Evolutionary conservation across 352 stramenopile species (phyloP).

Genomic region (Globisporangium camurandrum): DNA sequence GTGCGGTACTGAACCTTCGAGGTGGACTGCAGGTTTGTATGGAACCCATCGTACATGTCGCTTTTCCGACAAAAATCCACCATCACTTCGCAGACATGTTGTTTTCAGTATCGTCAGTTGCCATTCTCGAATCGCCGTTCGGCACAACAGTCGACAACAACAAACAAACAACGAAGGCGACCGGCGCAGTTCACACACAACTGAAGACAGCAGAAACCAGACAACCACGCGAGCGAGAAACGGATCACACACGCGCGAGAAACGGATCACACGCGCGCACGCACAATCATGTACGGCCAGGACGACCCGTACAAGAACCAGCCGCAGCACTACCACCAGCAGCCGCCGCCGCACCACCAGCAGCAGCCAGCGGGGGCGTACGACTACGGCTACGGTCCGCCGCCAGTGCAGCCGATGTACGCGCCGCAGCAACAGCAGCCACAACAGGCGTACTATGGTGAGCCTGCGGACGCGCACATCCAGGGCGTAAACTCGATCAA

Average conservation of each 20-base stretch:
- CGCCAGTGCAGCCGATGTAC: slow-evolving; percentile 12
- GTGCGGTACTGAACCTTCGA: no score
- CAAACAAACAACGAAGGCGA: background rate
- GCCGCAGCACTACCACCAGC: slow-evolving; percentile 3
- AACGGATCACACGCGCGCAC: background rate
- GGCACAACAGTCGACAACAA: background rate
- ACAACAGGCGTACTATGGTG: slow-evolving; percentile 25
- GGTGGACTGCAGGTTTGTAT: no score
- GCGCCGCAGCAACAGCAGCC: slow-evolving; percentile 7
- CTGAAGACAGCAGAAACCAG: background rate
- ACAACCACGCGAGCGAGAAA: background rate
- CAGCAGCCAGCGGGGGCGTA: slow-evolving; percentile 3
- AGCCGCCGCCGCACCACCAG: slow-evolving; percentile 25
- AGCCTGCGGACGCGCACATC: slow-evolving; percentile 21
- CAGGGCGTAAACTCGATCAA: slow-evolving; percentile 64
- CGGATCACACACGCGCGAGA: background rate
- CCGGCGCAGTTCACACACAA: no score
- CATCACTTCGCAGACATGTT: no score
- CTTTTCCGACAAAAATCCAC: no score
- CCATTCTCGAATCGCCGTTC: background rate
- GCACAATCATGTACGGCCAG: slow-evolving; percentile 21
- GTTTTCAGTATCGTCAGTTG: no score
- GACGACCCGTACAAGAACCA: slow-evolving; percentile 25
- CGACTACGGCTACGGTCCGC: slow-evolving; percentile 10
- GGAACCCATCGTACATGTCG: no score